Evolutionary conservation across 164 flowering plant genomes (phyloP), one percentile per base, ranked within the genome.

Genomic region (Annona squamosa): DNA sequence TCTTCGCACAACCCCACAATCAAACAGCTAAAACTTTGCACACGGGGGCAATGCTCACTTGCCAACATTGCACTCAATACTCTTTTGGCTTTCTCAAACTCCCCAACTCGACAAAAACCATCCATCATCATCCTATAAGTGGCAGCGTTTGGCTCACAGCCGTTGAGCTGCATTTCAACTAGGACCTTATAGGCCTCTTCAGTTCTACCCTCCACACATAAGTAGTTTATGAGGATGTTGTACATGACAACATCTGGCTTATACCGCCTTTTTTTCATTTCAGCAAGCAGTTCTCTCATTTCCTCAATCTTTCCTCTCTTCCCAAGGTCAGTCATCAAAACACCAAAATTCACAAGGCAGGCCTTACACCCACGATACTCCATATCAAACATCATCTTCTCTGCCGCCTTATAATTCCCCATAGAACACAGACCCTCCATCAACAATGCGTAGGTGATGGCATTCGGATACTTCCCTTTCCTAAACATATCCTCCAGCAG

Each of bases 341-440:
- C 91, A 26, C 91, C 92, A 63, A 80, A 93, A 84, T 91, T 91
- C 67, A 86, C 82, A 42, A 75, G 75, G 45, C 72, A 17, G 0
- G 89, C 83, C 76, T 91, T 90, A 67, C 99, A 95, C 7, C 94
- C 93, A 43, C 82, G 77, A 67, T 92, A 94, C 59, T 90, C 97
- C 99, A 94, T 94, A 81, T 92, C 99, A 79, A 92, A 94, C 97
- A 92, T 92, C 84, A 92, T 10, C 79, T 94, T 95, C 79, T 87
- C 85, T 0, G 98, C 98, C 44, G 79, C 92, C 9, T 83, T 72
- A 72, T 75, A 81, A 76, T 85, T 81, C 18, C 91, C 92, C 37
- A 71, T 18, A 5, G 61, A 74, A 70, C 98, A 95, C 74, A 86
- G 84, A 43, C 97, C 93, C 76, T 88, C 91, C 98, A 95, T 93